Percentiles rank a stretch among this genome's conserved stretches.
phyloP scores from a whole-genome alignment of 805 yeast species.

The Saccharomycopsis javanensis region DNA sequence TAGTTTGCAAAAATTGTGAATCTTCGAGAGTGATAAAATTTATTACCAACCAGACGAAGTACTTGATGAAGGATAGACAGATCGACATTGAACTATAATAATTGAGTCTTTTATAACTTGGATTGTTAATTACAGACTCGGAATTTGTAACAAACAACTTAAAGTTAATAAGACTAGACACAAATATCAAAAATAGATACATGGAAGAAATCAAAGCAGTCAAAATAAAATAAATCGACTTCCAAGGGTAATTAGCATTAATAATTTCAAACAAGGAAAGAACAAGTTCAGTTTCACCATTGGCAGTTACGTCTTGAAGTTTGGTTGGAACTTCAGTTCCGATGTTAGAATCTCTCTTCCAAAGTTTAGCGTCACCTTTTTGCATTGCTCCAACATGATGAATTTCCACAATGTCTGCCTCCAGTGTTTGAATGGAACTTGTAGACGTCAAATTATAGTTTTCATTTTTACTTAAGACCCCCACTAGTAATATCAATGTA shows the following conservation, averaged over 20 bases:
- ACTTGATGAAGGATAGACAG: slow-evolving; percentile 1
- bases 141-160: slow-evolving; percentile 4
- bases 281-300: slow-evolving; percentile 8
- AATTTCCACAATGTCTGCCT: neutral
- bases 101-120: slow-evolving; percentile 4
- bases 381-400: neutral
- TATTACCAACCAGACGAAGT: slow-evolving; percentile 3
- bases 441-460: slow-evolving; percentile 5
- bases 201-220: slow-evolving; percentile 10
- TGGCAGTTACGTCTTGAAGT: slow-evolving; percentile 1
- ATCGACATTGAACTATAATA: neutral
- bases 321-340: neutral
- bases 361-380: neutral
- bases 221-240: slow-evolving; percentile 8
- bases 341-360: neutral
- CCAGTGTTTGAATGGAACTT: neutral
- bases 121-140: neutral
- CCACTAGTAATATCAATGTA: slow-evolving; percentile 5
- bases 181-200: neutral
- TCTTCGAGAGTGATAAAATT: slow-evolving; percentile 14
- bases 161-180: neutral
- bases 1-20: slow-evolving; percentile 12
- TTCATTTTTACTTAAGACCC: slow-evolving; percentile 1
- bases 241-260: slow-evolving; percentile 11
- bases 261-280: slow-evolving; percentile 17